phyloP scores from a whole-genome alignment of 1,284 basidiomycete genomes.

The Ustilago nuda region DNA sequence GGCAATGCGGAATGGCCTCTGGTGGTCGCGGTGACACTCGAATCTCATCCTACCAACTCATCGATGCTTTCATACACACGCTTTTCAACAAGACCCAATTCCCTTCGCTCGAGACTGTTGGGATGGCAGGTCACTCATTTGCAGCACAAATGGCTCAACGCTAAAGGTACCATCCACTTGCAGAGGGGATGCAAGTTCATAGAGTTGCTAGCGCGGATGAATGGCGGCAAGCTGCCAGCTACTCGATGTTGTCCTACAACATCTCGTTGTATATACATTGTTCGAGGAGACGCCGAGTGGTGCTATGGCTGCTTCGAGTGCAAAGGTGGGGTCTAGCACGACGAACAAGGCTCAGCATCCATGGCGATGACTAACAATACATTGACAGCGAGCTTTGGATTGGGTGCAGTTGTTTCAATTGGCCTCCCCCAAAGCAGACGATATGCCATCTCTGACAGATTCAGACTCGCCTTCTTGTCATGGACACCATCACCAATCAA shows the following conservation, averaged over 20 bases:
- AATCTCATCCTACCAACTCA: constrained; percentile 51
- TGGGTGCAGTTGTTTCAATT: not conserved
- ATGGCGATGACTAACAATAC: not conserved
- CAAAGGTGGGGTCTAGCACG: not conserved
- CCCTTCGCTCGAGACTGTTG: constrained; percentile 53
- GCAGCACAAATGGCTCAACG: constrained; percentile 62
- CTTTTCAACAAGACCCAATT: constrained; percentile 59
- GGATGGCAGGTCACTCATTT: constrained; percentile 63
- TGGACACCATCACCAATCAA: too few relatives aligned
- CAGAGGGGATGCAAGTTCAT: constrained; percentile 58
- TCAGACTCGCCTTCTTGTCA: not conserved
- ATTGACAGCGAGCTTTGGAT: not conserved
- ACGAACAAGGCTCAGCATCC: constrained; percentile 10
- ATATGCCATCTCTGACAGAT: not conserved
- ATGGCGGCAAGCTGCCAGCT: constrained; percentile 34
- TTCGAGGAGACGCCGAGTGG: constrained; percentile 46
- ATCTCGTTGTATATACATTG: constrained; percentile 52
- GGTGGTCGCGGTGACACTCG: constrained; percentile 38
- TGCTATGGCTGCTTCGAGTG: not conserved
- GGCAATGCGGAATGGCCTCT: constrained; percentile 56
- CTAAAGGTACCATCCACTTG: constrained; percentile 64
- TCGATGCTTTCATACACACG: constrained; percentile 56
- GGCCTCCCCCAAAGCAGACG: not conserved
- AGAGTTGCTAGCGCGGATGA: constrained; percentile 26
- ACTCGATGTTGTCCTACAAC: constrained; percentile 59